A percentile compares a stretch with the other conserved stretches of the same genome.
phyloP scores from a whole-genome alignment of 257 asterid species.

The Voacanga thouarsii region DNA sequence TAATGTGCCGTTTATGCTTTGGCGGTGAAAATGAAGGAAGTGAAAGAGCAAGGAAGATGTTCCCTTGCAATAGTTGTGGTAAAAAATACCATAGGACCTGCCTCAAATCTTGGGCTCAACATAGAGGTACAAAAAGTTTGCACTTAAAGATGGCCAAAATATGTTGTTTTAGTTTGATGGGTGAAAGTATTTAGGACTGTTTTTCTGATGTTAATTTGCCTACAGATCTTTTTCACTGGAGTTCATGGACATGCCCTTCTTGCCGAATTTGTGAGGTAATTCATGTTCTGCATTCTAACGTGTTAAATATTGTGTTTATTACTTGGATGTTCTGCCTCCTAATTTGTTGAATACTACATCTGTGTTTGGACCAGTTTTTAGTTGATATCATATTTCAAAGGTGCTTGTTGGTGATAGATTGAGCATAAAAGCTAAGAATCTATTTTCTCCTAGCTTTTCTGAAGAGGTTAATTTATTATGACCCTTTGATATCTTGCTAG shows the following conservation, averaged over 20 bases:
- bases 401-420: not conserved
- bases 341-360: not conserved
- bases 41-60: slow-evolving; percentile 85
- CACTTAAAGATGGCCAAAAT: not conserved
- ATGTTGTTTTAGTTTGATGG: not conserved
- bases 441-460: not conserved
- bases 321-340: no score
- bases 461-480: not conserved
- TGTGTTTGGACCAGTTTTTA: not conserved
- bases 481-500: not conserved
- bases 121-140: slow-evolving; percentile 59
- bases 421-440: not conserved
- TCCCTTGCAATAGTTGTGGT: slow-evolving; percentile 81
- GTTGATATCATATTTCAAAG: not conserved
- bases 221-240: slow-evolving; percentile 97
- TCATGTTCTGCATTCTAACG: not conserved
- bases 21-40: slow-evolving; percentile 83
- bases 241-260: slow-evolving; percentile 96
- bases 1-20: slow-evolving; percentile 88
- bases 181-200: slow-evolving; percentile 9
- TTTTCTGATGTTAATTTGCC: slow-evolving; percentile 22
- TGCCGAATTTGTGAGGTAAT: slow-evolving; percentile 93
- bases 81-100: slow-evolving; percentile 88
- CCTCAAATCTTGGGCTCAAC: slow-evolving; percentile 83
- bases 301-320: no score